Conservation (phyloP, 495 filamentous ascomycete species). For the Talaromyces thailandensis region DNA sequence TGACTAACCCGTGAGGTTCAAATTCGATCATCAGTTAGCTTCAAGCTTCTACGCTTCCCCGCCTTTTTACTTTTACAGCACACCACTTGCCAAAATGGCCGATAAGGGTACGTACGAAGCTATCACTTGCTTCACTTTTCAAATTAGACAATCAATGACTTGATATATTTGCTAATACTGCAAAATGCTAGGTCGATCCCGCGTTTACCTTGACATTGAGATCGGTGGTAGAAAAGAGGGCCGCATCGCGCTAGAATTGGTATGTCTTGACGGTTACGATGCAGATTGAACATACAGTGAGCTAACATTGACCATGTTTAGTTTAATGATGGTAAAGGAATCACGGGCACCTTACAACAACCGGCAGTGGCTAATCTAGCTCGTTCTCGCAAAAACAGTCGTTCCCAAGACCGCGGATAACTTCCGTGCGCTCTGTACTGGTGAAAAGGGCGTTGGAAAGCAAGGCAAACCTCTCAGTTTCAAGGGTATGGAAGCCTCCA, state of each 20-base stretch:
- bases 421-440: constrained; percentile 90
- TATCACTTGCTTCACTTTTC: not conserved
- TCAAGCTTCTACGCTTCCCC: not conserved
- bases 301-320: constrained; percentile 22
- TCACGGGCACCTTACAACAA: not conserved
- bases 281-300: not conserved
- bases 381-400: constrained; percentile 33
- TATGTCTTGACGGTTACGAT: constrained; percentile 25
- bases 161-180: not conserved
- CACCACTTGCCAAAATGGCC: not conserved
- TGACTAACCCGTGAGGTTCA: not conserved
- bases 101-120: constrained; percentile 6
- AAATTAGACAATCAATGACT: not conserved
- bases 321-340: constrained; percentile 61
- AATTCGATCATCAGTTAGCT: not conserved
- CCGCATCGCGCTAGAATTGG: constrained; percentile 74
- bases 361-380: constrained; percentile 12
- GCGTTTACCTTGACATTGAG: constrained; percentile 84
- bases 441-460: constrained; percentile 81
- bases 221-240: constrained; percentile 63
- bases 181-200: constrained; percentile 41
- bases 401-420: constrained; percentile 91
- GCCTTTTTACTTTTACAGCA: not conserved
- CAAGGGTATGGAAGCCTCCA: constrained; percentile 31
- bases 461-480: constrained; percentile 74